Base-by-base conservation (phyloP, 1,284 basidiomycete genomes). In the Lentinus polychrous region DNA sequence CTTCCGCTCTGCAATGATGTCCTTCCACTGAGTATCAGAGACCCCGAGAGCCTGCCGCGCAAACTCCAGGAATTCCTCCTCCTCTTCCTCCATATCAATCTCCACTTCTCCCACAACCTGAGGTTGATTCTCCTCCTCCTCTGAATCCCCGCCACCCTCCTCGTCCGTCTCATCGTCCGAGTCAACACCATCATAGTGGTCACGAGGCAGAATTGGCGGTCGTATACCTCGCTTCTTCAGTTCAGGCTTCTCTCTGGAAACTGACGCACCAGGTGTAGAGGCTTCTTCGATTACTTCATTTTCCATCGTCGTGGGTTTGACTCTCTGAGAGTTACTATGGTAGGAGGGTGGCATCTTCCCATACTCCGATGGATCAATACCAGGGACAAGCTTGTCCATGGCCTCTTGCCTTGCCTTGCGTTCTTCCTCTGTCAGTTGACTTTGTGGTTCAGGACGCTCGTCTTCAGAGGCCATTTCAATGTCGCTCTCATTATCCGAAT, bases 31-130 rank as follows among this genome's bases (percentile, higher is more conserved):
- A 14, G 81, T 79, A 54, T 92, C 84, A 42, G 76, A 79, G 55
- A 97, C 86, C 0, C 94, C 94, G 36, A 97, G 70, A 6, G 88
- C 82, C 58, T 95, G 87, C 42, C 91, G 79, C 10, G 94, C 88
- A 66, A 97, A 97, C 64, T 91, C 86, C 39, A 97, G 69, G 56
- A 96, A 97, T 55, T 95, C 94, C 53, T 88, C 90, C 64, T 91
- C 78, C 66, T 97, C 94, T 56, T 88, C 83, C 15, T 76, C 79
- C 84, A 96, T 94, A 54, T 94, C 86, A 38, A 92, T 77, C 57
- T 93, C 89, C 14, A 90, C 67, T 23, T 91, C 88, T 17, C 87
- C 90, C 1, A 88, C 81, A 1, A 91, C 73, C 57, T 87, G 83
- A 0, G 89, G 86, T 17, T 71, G 70, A 34, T 91, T 89, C 55